Percentiles rank a stretch among this genome's conserved stretches.
phyloP scores from a whole-genome alignment of 768 basidiomycete genomes.

The Leccinellum luteum region DNA sequence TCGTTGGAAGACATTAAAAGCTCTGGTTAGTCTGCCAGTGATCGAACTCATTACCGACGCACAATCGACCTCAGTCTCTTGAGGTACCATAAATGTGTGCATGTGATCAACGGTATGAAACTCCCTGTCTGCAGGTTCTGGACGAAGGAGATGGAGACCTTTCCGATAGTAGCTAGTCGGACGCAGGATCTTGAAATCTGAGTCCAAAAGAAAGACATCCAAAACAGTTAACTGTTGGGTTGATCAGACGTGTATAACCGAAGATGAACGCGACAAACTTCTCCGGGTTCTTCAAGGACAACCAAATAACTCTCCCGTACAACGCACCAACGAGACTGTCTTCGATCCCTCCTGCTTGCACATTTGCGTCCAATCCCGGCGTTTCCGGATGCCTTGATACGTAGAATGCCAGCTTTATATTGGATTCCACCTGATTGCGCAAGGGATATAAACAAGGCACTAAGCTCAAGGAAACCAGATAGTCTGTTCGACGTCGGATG shows the following conservation, averaged over 20 bases:
- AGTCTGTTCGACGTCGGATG: conserved; percentile 89
- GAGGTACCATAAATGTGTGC: conserved; percentile 18
- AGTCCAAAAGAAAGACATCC: conserved; percentile 92
- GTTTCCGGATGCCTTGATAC: conserved; percentile 51
- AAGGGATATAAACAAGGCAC: conserved; percentile 77
- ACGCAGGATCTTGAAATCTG: conserved; percentile 86
- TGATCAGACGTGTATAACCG: background rate
- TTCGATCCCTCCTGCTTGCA: conserved; percentile 53
- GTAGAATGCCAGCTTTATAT: conserved; percentile 86
- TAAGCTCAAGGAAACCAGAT: conserved; percentile 88
- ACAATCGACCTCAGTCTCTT: conserved; percentile 33
- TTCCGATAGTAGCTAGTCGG: conserved; percentile 88
- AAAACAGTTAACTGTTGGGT: conserved; percentile 65
- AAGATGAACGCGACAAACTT: conserved; percentile 45
- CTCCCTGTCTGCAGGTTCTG: conserved; percentile 28
- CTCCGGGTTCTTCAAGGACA: conserved; percentile 80
- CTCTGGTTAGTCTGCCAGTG: conserved; percentile 43
- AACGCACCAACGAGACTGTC: conserved; percentile 83
- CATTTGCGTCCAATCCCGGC: conserved; percentile 66
- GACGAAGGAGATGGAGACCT: conserved; percentile 67
- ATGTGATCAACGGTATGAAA: conserved; percentile 18
- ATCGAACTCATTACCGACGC: conserved; percentile 49
- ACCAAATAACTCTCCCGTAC: conserved; percentile 92
- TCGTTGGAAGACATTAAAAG: conserved; percentile 37
- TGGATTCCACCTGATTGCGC: conserved; percentile 82